phyloP scores from a whole-genome alignment of 1,284 basidiomycete species.

The Naganishia cerealis region DNA sequence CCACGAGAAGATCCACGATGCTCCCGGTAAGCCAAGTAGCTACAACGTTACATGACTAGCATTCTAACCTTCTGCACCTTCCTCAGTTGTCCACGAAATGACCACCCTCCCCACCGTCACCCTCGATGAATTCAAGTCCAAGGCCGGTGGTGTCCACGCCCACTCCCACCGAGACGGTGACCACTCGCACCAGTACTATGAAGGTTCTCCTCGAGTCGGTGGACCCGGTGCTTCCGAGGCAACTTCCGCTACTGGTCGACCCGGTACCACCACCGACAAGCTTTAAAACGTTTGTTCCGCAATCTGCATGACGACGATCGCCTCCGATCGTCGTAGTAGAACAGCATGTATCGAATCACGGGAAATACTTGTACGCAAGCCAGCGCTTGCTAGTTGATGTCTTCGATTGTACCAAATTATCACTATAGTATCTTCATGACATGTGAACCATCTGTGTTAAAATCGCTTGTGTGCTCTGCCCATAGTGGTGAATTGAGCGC shows the following conservation, averaged over 20 bases:
- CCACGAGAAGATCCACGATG: constrained; percentile 51
- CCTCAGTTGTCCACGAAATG: constrained; percentile 36
- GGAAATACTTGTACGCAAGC: constrained; percentile 24
- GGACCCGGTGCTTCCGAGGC: constrained; percentile 32
- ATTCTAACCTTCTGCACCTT: neutral
- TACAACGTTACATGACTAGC: constrained; percentile 35
- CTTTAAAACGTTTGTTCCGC: constrained; percentile 10
- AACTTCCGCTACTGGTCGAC: constrained; percentile 23
- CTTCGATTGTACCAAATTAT: constrained; percentile 20
- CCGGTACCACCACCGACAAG: constrained; percentile 25
- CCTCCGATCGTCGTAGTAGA: neutral
- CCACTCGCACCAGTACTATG: constrained; percentile 51
- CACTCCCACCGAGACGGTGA: constrained; percentile 42
- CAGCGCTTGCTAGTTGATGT: constrained; percentile 27
- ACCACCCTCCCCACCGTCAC: constrained; percentile 41
- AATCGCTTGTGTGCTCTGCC: neutral
- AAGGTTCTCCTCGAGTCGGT: constrained; percentile 44
- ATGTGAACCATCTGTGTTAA: neutral
- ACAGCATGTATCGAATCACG: constrained; percentile 29
- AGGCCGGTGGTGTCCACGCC: constrained; percentile 36
- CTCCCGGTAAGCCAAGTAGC: constrained; percentile 40
- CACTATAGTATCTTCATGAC: constrained; percentile 13
- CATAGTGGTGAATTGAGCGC: too few species aligned
- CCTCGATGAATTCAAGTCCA: constrained; percentile 47
- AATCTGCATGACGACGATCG: constrained; percentile 5